phyloP scores from a whole-genome alignment of 2,329 filamentous ascomycete species.

The Monilinia aucupariae region DNA sequence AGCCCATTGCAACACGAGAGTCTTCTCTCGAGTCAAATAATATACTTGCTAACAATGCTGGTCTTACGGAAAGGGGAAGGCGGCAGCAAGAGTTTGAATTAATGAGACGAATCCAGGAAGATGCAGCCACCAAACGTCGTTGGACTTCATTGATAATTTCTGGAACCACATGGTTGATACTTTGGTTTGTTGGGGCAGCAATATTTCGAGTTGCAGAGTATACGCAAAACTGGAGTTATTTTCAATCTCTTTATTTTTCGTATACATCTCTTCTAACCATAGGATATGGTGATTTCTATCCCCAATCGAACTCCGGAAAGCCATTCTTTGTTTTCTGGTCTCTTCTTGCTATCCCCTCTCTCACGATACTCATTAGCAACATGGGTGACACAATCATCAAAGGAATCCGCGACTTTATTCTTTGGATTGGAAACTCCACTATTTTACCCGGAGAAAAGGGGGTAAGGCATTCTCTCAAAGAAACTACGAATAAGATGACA shows the following conservation, averaged over 20 bases:
- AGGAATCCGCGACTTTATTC: conserved; percentile 49
- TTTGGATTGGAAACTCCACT: conserved; percentile 53
- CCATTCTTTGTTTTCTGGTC: conserved; percentile 95
- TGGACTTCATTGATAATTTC: conserved; percentile 72
- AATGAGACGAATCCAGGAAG: conserved; percentile 74
- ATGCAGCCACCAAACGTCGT: conserved; percentile 58
- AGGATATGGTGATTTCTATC: conserved; percentile 77
- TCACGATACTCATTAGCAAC: conserved; percentile 79
- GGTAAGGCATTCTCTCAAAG: conserved; percentile 43
- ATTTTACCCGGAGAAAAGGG: conserved; percentile 54
- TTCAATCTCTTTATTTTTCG: conserved; percentile 76
- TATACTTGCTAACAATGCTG: background rate
- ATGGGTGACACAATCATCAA: conserved; percentile 79
- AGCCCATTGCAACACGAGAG: conserved; percentile 36
- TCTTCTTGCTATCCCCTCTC: conserved; percentile 76
- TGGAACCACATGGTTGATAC: conserved; percentile 58
- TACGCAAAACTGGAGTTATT: conserved; percentile 63
- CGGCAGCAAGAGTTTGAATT: conserved; percentile 67
- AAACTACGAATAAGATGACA: conserved; percentile 41
- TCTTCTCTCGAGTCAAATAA: background rate
- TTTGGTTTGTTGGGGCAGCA: conserved; percentile 77
- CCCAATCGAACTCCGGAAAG: conserved; percentile 70
- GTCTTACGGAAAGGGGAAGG: conserved; percentile 49
- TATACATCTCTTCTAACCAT: conserved; percentile 81
- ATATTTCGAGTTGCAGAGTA: conserved; percentile 58